These are phyloP conservation scores for Gardenia jasminoides DNA, from an alignment of 257 asterid genomes.

Conservation along the genomic window DNA sequence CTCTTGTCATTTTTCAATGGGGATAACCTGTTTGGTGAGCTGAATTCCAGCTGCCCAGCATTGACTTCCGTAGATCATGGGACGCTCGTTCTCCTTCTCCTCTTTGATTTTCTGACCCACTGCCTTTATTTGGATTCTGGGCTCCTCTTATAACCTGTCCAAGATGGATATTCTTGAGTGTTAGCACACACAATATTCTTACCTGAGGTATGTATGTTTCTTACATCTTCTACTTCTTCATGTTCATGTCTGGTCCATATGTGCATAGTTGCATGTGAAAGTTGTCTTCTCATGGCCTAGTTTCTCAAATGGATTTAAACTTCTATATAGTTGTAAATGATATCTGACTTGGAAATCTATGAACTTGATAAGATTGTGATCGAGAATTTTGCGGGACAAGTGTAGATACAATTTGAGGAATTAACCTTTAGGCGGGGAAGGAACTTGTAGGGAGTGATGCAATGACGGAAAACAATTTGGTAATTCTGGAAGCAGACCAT, in stretches of 20 bases:
- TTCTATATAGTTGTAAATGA: background rate
- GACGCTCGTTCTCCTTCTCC: slow-evolving; percentile 40
- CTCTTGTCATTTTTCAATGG: slow-evolving; percentile 27
- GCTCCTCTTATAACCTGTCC: slow-evolving; percentile 25
- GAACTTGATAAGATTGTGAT: background rate
- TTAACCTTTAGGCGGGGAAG: background rate
- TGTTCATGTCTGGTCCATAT: background rate
- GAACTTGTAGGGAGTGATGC: no score
- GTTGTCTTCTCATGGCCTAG: background rate
- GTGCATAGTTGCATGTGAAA: background rate
- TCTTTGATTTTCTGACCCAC: slow-evolving; percentile 12
- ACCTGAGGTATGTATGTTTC: slow-evolving; percentile 27
- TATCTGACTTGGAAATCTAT: background rate
- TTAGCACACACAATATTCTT: slow-evolving; percentile 5
- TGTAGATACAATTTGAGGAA: background rate
- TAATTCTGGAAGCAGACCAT: background rate
- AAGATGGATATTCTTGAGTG: slow-evolving; percentile 14
- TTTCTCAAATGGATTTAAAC: background rate
- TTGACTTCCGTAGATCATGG: slow-evolving; percentile 68
- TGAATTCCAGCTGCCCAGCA: slow-evolving; percentile 71
- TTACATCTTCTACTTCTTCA: background rate
- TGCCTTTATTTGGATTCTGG: slow-evolving; percentile 4
- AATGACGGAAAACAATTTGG: background rate
- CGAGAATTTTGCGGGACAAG: background rate
- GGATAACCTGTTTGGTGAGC: slow-evolving; percentile 55